phyloP scores from a whole-genome alignment of 495 filamentous ascomycete genomes.

The Mytilinidion resinicola region DNA sequence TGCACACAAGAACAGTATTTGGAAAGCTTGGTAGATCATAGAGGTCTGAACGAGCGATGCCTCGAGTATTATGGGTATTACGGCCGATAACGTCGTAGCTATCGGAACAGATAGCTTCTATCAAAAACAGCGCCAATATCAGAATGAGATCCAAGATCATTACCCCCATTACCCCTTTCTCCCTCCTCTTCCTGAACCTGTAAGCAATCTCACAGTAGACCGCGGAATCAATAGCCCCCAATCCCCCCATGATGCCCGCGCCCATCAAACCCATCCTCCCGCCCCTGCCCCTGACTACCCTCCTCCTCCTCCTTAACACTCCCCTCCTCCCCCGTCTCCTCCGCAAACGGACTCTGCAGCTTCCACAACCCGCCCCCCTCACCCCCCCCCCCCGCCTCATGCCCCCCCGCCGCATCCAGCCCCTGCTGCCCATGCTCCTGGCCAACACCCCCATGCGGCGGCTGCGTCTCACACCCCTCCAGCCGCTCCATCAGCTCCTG shows the following conservation, averaged over 20 bases:
- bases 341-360: slow-evolving; percentile 17
- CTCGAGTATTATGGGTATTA: neutral
- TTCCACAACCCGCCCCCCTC: slow-evolving; percentile 11
- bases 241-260: neutral
- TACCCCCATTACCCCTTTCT: neutral
- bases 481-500: slow-evolving; percentile 8
- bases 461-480: slow-evolving; percentile 10
- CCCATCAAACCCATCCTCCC: neutral
- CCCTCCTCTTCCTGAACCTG: neutral
- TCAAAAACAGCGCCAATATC: neutral
- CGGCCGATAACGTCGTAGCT: neutral
- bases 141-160: no score
- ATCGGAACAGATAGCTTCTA: neutral
- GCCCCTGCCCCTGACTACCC: neutral
- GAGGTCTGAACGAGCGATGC: neutral
- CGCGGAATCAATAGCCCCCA: neutral
- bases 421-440: neutral
- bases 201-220: neutral
- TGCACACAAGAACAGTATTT: no score
- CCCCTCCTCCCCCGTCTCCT: slow-evolving; percentile 6
- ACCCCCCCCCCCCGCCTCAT: neutral
- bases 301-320: slow-evolving; percentile 3
- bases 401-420: neutral
- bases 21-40: no score
- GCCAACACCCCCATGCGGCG: neutral